Evolutionary conservation across 192 early-diverging fungal species (phyloP).

Genomic region (Coemansia sp.): DNA sequence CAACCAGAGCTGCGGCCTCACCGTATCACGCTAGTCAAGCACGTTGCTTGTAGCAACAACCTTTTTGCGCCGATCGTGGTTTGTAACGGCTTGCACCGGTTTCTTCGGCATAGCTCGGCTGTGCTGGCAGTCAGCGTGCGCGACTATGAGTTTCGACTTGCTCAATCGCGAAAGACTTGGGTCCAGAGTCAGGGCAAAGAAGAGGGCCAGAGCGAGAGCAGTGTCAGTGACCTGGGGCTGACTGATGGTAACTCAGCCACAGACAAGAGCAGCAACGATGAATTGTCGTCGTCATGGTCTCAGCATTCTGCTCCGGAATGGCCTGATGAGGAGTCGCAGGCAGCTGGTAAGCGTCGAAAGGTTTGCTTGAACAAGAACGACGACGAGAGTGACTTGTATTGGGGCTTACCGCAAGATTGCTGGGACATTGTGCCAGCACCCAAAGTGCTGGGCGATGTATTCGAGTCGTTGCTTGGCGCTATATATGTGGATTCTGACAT

Average conservation of each 20-base stretch:
- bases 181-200: slow-evolving; percentile 6
- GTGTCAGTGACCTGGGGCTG: background rate
- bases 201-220: background rate
- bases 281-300: background rate
- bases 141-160: slow-evolving; percentile 59
- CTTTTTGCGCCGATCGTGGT: slow-evolving; percentile 75
- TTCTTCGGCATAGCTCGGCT: slow-evolving; percentile 67
- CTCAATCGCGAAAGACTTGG: slow-evolving; percentile 32
- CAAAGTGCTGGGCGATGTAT: slow-evolving; percentile 83
- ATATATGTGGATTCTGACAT: slow-evolving; percentile 83
- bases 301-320: background rate
- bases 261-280: background rate
- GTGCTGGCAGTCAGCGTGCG: slow-evolving; percentile 61
- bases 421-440: slow-evolving; percentile 83
- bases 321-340: background rate
- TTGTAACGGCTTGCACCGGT: slow-evolving; percentile 63
- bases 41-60: slow-evolving; percentile 85
- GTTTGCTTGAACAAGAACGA: background rate
- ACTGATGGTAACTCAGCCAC: background rate
- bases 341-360: background rate
- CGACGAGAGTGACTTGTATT: slow-evolving; percentile 29
- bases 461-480: slow-evolving; percentile 89
- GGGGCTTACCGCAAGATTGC: slow-evolving; percentile 62
- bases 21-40: slow-evolving; percentile 80
- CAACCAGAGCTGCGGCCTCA: slow-evolving; percentile 70